Conservation (phyloP, 2,329 filamentous ascomycete genomes). For the Helminthosporium solani region DNA sequence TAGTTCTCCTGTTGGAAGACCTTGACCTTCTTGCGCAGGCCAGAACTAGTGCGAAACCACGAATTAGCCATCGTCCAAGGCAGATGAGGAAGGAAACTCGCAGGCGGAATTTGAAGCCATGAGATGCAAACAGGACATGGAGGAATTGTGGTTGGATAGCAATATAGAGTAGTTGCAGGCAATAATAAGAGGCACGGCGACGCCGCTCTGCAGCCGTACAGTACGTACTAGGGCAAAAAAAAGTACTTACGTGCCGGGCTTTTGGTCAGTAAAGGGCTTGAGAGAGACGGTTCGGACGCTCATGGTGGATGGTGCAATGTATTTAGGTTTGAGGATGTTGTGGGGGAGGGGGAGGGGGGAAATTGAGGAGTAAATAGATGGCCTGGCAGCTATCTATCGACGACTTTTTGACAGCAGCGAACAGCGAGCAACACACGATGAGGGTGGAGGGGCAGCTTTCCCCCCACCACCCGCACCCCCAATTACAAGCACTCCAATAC, state of each 20-base stretch:
- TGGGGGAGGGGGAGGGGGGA: constrained; percentile 18
- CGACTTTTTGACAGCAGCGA: constrained; percentile 33
- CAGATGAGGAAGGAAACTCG: constrained; percentile 9
- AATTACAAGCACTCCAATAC: background rate
- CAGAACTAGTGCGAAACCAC: constrained; percentile 64
- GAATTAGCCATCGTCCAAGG: constrained; percentile 27
- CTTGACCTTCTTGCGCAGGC: constrained; percentile 97
- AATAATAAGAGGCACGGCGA: background rate
- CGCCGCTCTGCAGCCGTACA: background rate
- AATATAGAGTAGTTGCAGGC: constrained; percentile 13
- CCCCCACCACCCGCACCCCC: background rate
- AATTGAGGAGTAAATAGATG: constrained; percentile 20
- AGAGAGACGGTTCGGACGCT: constrained; percentile 76
- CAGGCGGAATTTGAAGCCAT: constrained; percentile 6
- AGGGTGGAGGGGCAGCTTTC: constrained; percentile 30
- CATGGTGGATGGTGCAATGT: constrained; percentile 49
- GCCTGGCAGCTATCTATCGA: constrained; percentile 17
- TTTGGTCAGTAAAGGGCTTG: constrained; percentile 90
- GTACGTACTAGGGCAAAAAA: background rate
- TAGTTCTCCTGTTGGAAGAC: constrained; percentile 96
- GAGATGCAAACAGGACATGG: constrained; percentile 6
- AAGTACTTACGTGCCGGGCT: constrained; percentile 90
- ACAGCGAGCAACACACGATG: no score
- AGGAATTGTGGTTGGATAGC: constrained; percentile 7
- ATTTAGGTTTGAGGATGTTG: constrained; percentile 22